A percentile compares a stretch with the other conserved stretches of the same genome.
Evolutionary conservation across 208 protist species (phyloP).

Genomic region (Sergeia podlipaevii): DNA sequence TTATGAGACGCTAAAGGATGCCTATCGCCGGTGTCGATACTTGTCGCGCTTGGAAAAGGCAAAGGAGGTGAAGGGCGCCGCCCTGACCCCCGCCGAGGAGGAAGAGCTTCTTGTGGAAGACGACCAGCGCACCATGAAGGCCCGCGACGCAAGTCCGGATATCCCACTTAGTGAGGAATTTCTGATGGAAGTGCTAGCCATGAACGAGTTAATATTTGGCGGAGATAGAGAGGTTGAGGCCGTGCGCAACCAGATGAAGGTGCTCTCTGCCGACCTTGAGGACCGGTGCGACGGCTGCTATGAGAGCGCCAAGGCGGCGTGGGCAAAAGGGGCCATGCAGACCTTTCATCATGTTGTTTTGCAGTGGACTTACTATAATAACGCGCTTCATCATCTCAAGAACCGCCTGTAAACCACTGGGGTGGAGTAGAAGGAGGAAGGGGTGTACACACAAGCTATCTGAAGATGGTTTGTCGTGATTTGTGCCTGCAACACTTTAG

Average conservation of each 20-base stretch:
- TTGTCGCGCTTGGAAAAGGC: slow-evolving; percentile 45
- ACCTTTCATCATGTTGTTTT: slow-evolving; percentile 39
- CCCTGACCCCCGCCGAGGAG: slow-evolving; percentile 52
- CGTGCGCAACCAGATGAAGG: slow-evolving; percentile 31
- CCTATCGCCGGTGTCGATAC: slow-evolving; percentile 78
- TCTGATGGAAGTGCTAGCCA: slow-evolving; percentile 67
- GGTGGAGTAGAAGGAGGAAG: neutral
- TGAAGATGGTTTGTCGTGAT: neutral
- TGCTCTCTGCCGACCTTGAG: slow-evolving; percentile 58
- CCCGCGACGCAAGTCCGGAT: slow-evolving; percentile 13
- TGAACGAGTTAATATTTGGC: slow-evolving; percentile 75
- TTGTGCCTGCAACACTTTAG: neutral
- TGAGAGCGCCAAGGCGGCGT: slow-evolving; percentile 22
- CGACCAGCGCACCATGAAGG: slow-evolving; percentile 33
- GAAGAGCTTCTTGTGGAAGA: slow-evolving; percentile 57
- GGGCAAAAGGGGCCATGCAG: slow-evolving; percentile 30
- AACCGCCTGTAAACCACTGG: slow-evolving; percentile 35
- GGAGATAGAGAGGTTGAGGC: slow-evolving; percentile 34
- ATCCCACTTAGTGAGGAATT: slow-evolving; percentile 51
- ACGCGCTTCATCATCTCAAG: slow-evolving; percentile 58
- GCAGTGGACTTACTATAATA: slow-evolving; percentile 82
- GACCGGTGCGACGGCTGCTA: slow-evolving; percentile 62
- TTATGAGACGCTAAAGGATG: slow-evolving; percentile 71
- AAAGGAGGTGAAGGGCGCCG: slow-evolving; percentile 7
- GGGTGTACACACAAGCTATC: neutral